These are phyloP conservation scores for Cercospora sesami DNA, from an alignment of 2,329 filamentous ascomycete species.

Conservation along the genomic window DNA sequence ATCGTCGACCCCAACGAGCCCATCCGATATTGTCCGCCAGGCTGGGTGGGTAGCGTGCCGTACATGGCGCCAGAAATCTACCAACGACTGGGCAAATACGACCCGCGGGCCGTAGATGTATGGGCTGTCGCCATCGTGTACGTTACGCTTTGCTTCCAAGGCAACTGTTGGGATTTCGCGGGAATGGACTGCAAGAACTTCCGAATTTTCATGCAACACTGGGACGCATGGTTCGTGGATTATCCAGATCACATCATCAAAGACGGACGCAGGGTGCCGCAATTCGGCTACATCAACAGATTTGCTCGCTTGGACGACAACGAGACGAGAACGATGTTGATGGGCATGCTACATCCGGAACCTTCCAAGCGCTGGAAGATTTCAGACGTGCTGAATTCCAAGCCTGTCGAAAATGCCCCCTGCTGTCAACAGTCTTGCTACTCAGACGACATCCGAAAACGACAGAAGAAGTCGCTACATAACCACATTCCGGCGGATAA, in stretches of 20 bases:
- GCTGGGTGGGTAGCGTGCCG: constrained; percentile 79
- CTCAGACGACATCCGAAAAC: constrained; percentile 38
- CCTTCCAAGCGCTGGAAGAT: constrained; percentile 70
- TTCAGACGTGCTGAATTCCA: constrained; percentile 61
- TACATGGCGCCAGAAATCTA: constrained; percentile 88
- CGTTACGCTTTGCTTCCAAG: constrained; percentile 71
- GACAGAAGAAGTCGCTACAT: constrained; percentile 45
- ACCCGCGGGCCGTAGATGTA: constrained; percentile 77
- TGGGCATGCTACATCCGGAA: constrained; percentile 81
- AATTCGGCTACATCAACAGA: constrained; percentile 65
- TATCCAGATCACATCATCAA: constrained; percentile 58
- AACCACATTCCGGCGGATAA: constrained; percentile 38
- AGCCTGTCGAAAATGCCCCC: constrained; percentile 44
- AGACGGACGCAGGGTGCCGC: constrained; percentile 35
- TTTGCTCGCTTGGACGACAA: constrained; percentile 67
- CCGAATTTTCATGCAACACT: constrained; percentile 64
- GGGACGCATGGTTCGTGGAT: constrained; percentile 65
- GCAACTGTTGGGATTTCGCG: constrained; percentile 72
- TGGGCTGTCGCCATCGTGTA: constrained; percentile 86
- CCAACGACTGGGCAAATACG: constrained; percentile 64
- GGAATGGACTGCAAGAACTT: constrained; percentile 59
- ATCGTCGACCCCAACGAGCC: constrained; percentile 71
- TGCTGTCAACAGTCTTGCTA: constrained; percentile 40
- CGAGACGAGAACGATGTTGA: constrained; percentile 67
- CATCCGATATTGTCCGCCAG: constrained; percentile 70